Base-by-base conservation (phyloP, 345 rosid species). In the Jatropha curcas region DNA sequence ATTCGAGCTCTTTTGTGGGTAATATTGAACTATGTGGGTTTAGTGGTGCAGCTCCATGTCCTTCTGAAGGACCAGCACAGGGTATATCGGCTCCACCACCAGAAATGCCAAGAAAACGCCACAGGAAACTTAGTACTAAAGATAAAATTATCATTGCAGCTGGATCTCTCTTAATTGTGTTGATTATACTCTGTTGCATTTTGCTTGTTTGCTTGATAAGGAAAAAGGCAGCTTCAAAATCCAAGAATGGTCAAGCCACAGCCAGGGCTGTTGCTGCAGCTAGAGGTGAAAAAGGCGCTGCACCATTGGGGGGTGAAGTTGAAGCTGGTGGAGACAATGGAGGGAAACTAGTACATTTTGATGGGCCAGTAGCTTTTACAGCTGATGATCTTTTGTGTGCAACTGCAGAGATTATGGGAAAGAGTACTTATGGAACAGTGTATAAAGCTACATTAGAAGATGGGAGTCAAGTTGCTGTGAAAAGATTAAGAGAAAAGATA, bases 401-500 rank as follows among this genome's bases (percentile, higher is more conserved):
- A 43, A 70, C 74, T 11, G 79, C 74, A 17, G 74, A 75, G 35
- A 75, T 75, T 37, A 75, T 69, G 79, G 79, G 74, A 35, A 75
- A 69, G 31, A 75, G 79, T 31, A 75, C 79, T 53, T 75, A 75
- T 53, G 79, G 79, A 27, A 75, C 79, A 8, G 79, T 75, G 17
- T 69, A 75, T 27, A 75, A 70, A 59, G 74, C 79, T 46, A 75
- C 79, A 41, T 75, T 75, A 43, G 74, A 75, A 60, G 74, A 75
- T 70, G 79, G 74, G 60, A 75, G 20, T 70, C 74, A 75, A 70
- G 79, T 75, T 61, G 74, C 79, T 7, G 79, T 74, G 39, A 74
- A 74, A 67, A 82, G 98, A 30, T 77, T 92, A 66, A 86, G 97
- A 70, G 97, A 94, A 88, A 94, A 90, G 82, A 88, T 89, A 10